Base-by-base conservation (phyloP, 352 stramenopile genomes). In the Globisporangium middletonii region DNA sequence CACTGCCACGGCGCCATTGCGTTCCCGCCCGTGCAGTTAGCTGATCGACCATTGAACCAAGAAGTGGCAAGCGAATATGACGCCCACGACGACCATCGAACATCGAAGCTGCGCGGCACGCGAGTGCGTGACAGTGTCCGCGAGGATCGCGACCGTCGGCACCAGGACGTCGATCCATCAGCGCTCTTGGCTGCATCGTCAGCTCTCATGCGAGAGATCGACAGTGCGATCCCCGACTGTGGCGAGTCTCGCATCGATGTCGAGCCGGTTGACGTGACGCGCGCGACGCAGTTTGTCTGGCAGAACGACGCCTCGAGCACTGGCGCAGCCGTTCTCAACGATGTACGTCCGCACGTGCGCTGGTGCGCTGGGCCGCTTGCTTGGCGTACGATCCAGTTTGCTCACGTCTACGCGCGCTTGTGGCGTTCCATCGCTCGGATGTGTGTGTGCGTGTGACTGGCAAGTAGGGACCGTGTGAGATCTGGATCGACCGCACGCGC, bases 401-500 rank as follows among this genome's bases (percentile, higher is more conserved):
- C 30, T 35, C 7, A 38, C 33, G 8, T n/a, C n/a, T n/a, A n/a
- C n/a, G n/a, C n/a, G n/a, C n/a, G n/a, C 35, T 41, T 41, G 8
- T 41, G 35, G 12, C 35, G 8, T n/a, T n/a, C 8, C 35, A 41
- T 41, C 35, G 35, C 35, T 41, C 7, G 19, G 2, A 26, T 23
- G 43, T 48, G 4, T 27, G 19, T 11, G 19, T 23, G 13, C 1
- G 5, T 1, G 5, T 4, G 26, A 37, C 1, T 48, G 45, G 13
- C 9, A 41, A 0, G 19, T 37, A 73, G 59, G 72, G 74, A 1
- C 74, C 72, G 16, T 83, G 74, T 30, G 74, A 83, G 51, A 60
- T 78, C 41, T 83, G 69, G 69, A 60, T 84, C 23, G 69, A 77
- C 57, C 58, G 63, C 26, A 62, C 26, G 53, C 47, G 57, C 5